Conservation (phyloP, 768 basidiomycete species). For the Phaeotremella fagi region DNA sequence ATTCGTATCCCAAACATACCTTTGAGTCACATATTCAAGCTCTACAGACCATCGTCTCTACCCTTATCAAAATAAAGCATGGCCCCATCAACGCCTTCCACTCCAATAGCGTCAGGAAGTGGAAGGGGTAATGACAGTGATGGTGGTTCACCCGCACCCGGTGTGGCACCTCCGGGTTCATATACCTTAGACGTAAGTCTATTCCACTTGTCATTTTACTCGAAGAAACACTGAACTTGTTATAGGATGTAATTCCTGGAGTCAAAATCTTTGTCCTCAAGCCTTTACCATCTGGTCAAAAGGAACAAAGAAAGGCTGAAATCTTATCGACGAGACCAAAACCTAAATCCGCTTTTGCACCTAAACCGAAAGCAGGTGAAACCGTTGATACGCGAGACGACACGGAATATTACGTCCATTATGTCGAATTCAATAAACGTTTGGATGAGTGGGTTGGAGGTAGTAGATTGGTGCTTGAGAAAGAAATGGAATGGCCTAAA, state of each 20-base stretch:
- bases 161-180: constrained; percentile 33
- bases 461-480: constrained; percentile 71
- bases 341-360: constrained; percentile 47
- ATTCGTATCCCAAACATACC: too few species aligned
- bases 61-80: constrained; percentile 18
- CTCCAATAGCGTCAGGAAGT: constrained; percentile 13
- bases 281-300: constrained; percentile 64
- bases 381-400: constrained; percentile 66
- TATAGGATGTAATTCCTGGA: constrained; percentile 83
- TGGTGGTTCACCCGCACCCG: constrained; percentile 37
- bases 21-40: too few species aligned
- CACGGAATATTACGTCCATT: constrained; percentile 94
- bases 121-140: constrained; percentile 26
- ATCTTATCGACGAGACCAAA: constrained; percentile 91
- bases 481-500: constrained; percentile 87
- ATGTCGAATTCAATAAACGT: constrained; percentile 98
- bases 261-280: constrained; percentile 93
- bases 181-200: constrained; percentile 41
- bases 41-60: too few species aligned
- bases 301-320: constrained; percentile 90
- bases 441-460: constrained; percentile 95
- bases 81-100: constrained; percentile 42
- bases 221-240: neutral
- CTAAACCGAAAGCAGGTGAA: constrained; percentile 48
- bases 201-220: neutral